phyloP scores from a whole-genome alignment of 768 basidiomycete genomes.

The Lactarius deliciosus region DNA sequence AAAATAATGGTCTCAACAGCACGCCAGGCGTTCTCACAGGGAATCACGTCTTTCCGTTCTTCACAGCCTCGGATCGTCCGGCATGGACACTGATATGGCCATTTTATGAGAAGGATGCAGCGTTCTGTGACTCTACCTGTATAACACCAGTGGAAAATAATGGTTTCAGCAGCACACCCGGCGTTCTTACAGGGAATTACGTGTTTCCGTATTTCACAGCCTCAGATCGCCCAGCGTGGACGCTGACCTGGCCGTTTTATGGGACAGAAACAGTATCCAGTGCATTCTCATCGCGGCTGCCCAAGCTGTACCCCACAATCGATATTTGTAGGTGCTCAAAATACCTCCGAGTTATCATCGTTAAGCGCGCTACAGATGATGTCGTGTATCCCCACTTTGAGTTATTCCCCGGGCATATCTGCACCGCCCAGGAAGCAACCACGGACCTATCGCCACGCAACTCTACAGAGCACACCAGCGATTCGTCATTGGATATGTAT shows the following conservation, averaged over 20 bases:
- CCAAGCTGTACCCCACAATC: slow-evolving; percentile 29
- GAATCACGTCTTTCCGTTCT: slow-evolving; percentile 13
- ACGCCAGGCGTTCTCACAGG: background rate
- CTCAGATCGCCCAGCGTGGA: slow-evolving; percentile 15
- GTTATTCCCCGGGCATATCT: slow-evolving; percentile 30
- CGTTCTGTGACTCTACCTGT: background rate
- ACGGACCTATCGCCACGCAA: too few relatives aligned
- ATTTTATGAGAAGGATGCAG: slow-evolving; percentile 1
- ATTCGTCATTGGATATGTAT: slow-evolving; percentile 7
- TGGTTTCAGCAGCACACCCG: background rate
- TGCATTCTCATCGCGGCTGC: slow-evolving; percentile 9
- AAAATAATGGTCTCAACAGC: background rate
- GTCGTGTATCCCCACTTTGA: slow-evolving; percentile 40
- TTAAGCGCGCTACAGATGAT: slow-evolving; percentile 30
- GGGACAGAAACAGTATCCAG: background rate
- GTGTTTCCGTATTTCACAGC: slow-evolving; percentile 18
- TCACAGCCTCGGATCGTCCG: background rate
- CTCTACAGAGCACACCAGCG: background rate
- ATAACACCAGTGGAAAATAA: background rate
- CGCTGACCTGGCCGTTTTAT: slow-evolving; percentile 28
- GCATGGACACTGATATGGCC: slow-evolving; percentile 30
- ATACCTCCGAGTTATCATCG: slow-evolving; percentile 28
- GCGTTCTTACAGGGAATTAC: background rate
- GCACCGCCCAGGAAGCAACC: background rate
- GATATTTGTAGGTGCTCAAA: slow-evolving; percentile 32